These are phyloP conservation scores for Straminergon stramineum DNA, from an alignment of 225 moss, liverwort and hornwort genomes.

Conservation along the genomic window DNA sequence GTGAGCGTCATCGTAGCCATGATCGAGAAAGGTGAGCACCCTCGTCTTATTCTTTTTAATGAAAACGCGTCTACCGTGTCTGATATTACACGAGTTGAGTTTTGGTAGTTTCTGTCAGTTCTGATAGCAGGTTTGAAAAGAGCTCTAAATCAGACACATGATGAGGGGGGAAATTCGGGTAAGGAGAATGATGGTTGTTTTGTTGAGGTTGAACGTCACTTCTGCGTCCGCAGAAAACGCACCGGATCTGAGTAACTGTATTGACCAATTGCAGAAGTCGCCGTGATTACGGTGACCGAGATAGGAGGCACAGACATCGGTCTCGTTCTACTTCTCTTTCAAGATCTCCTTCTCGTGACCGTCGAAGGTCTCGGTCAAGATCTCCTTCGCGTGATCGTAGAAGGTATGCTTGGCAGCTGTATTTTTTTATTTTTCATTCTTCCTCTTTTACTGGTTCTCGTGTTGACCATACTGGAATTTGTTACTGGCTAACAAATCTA, in stretches of 20 bases:
- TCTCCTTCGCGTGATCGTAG: conserved; percentile 79
- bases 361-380: conserved; percentile 74
- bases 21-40: conserved; percentile 62
- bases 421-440: not conserved
- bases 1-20: conserved; percentile 50
- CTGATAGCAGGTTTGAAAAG: not conserved
- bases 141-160: no score
- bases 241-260: not conserved
- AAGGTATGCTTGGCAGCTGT: conserved; percentile 26
- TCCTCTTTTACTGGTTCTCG: not conserved
- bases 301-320: conserved; percentile 84
- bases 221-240: not conserved
- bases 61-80: not conserved
- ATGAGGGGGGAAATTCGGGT: not conserved
- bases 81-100: not conserved
- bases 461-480: not conserved
- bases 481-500: not conserved
- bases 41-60: not conserved
- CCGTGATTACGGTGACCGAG: conserved; percentile 85
- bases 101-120: not conserved
- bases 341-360: conserved; percentile 33
- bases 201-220: not conserved
- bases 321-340: conserved; percentile 58
- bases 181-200: not conserved
- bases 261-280: conserved; percentile 17